These are phyloP conservation scores for Murraya paniculata DNA, from an alignment of 345 rosid species.

Conservation along the genomic window DNA sequence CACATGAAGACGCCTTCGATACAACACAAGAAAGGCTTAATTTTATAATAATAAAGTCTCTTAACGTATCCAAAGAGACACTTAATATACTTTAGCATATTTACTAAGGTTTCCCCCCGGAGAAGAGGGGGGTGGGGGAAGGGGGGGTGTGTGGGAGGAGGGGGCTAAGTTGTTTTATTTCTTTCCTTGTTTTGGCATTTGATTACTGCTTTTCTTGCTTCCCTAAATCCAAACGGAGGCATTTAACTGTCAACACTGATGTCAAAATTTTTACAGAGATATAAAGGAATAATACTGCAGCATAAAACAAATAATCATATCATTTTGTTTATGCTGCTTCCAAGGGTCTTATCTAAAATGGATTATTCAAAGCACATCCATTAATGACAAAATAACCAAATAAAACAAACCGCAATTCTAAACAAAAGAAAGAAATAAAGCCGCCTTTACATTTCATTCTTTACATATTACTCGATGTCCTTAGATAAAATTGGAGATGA, in stretches of 20 bases:
- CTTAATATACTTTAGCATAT: neutral
- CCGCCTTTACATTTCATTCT: neutral
- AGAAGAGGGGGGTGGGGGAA: too few species aligned
- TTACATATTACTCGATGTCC: neutral
- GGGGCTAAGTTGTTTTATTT: too few species aligned
- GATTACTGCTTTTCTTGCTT: neutral
- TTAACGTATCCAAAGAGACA: neutral
- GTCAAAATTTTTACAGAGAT: neutral
- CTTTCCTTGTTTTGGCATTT: too few species aligned
- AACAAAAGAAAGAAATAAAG: neutral
- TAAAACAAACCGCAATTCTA: neutral
- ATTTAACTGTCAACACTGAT: neutral
- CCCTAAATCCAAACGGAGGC: neutral
- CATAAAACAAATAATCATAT: neutral
- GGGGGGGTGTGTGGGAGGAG: too few species aligned
- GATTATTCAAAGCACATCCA: neutral
- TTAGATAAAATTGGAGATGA: neutral
- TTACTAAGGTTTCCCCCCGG: neutral
- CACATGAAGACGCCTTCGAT: neutral
- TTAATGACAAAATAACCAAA: constrained; percentile 1
- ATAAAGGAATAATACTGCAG: neutral
- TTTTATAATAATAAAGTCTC: neutral
- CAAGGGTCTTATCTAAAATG: neutral
- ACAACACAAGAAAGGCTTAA: neutral
- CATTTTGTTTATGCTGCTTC: neutral